These are phyloP conservation scores for Phylloporus sp. DNA, from an alignment of 768 basidiomycete species.

Conservation along the genomic window DNA sequence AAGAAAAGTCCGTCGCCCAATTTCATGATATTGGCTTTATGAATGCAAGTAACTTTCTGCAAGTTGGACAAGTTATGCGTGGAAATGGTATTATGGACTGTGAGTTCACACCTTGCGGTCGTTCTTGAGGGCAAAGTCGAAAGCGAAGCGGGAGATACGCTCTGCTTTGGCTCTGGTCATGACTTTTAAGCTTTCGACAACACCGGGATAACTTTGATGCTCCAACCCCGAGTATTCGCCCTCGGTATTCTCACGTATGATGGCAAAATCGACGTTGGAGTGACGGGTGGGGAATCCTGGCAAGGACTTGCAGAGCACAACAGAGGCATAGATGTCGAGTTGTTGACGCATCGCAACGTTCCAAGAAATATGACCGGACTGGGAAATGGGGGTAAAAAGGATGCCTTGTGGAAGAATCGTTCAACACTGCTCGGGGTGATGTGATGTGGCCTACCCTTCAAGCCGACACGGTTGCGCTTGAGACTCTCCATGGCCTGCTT, in stretches of 20 bases:
- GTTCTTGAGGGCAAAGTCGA: slow-evolving; percentile 99
- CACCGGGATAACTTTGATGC: slow-evolving; percentile 96
- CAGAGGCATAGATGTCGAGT: slow-evolving; percentile 98
- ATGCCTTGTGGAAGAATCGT: slow-evolving; percentile 59
- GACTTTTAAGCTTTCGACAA: slow-evolving; percentile 97
- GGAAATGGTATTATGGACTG: background rate
- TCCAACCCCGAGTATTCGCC: slow-evolving; percentile 99
- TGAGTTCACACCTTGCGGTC: slow-evolving; percentile 73
- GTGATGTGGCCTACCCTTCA: slow-evolving; percentile 77
- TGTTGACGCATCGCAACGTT: slow-evolving; percentile 99
- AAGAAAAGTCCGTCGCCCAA: slow-evolving; percentile 98
- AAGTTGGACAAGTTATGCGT: background rate
- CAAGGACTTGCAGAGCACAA: slow-evolving; percentile 97
- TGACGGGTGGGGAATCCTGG: slow-evolving; percentile 96
- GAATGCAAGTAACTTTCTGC: slow-evolving; percentile 98
- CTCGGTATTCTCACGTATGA: slow-evolving; percentile 99
- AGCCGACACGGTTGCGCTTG: slow-evolving; percentile 94
- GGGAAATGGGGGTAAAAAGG: slow-evolving; percentile 96
- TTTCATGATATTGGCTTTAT: slow-evolving; percentile 99
- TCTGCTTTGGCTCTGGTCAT: slow-evolving; percentile 94
- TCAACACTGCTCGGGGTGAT: slow-evolving; percentile 1
- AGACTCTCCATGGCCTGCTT: slow-evolving; percentile 97
- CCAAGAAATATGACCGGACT: slow-evolving; percentile 97
- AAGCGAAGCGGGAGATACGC: slow-evolving; percentile 94
- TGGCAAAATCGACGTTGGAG: slow-evolving; percentile 95